Evolutionary conservation across 768 basidiomycete species (phyloP), one percentile per base, ranked within the genome.

Genomic region (Xanthoconium purpureum): DNA sequence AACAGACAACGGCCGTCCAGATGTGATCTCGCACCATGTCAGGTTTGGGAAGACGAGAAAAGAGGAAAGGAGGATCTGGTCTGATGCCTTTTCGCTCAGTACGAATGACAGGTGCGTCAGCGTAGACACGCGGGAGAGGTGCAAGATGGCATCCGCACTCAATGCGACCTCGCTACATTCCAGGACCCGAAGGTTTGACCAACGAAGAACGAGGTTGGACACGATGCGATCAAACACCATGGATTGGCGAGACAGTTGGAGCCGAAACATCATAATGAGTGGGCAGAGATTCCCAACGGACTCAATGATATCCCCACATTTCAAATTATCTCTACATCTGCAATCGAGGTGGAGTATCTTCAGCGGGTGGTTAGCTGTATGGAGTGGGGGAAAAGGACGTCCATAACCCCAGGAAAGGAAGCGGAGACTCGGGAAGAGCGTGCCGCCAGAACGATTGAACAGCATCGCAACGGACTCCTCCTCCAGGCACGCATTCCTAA

Each of bases 371-470:
- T 20, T 17, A 29, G 45, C 39, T 17, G 46, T 14, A 20, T 35
- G 45, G 14, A 28, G 30, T 7, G 50, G n/a, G 15, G 20, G 50
- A n/a, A 45, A 51, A 6, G 45, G 40, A 13, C 20, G 12, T 29
- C 35, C 35, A 17, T 33, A 40, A 0, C 17, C 9, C 49, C 45
- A 58, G 14, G 38, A 51, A 15, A 58, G 20, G 40, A 1, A 42
- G 17, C 47, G 48, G 38, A 53, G 42, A 39, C 40, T 56, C 9
- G 50, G 50, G 30, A 51, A 56, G 29, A 61, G 54, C 7, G 29
- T 5, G 7, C 32, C 28, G 12, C 28, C 4, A 24, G 42, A 7
- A 28, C 11, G 14, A 24, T 10, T 39, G 4, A 52, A 30, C 18
- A 57, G 30, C 38, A 42, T 47, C 15, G 14, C 29, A 12, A 46